These are phyloP conservation scores for Iris macrosiphon DNA, from an alignment of 106 monocot genomes.

Conservation along the genomic window DNA sequence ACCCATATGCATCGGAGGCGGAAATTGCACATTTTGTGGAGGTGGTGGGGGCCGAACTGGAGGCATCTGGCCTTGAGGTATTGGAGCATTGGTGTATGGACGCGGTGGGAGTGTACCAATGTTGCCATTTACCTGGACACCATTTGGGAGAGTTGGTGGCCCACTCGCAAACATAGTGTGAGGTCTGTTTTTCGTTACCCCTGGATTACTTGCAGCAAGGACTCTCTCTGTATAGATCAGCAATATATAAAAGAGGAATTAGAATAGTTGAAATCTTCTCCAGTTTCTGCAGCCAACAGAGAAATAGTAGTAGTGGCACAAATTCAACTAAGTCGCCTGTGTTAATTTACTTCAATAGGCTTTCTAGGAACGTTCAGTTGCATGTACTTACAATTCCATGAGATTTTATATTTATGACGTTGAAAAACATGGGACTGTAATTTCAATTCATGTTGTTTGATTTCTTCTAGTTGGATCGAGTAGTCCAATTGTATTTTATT, in stretches of 20 bases:
- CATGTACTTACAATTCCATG: too few species aligned
- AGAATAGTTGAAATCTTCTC: neutral
- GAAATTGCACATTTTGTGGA: slow-evolving; percentile 36
- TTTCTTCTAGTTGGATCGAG: too few species aligned
- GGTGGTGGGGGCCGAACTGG: slow-evolving; percentile 42
- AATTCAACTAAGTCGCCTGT: too few species aligned
- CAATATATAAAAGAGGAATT: neutral
- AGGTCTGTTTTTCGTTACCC: slow-evolving; percentile 58
- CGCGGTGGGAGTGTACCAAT: slow-evolving; percentile 36
- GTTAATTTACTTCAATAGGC: too few species aligned
- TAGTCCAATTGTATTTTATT: too few species aligned
- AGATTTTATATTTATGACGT: too few species aligned
- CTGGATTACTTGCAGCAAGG: slow-evolving; percentile 82
- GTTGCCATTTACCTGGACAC: slow-evolving; percentile 15
- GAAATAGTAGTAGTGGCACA: too few species aligned
- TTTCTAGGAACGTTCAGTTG: too few species aligned
- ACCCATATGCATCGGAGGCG: slow-evolving; percentile 51
- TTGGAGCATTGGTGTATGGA: slow-evolving; percentile 38
- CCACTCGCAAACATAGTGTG: slow-evolving; percentile 94
- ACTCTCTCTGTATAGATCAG: slow-evolving; percentile 58
- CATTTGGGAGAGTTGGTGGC: slow-evolving; percentile 65
- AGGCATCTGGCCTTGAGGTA: slow-evolving; percentile 35
- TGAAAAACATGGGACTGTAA: too few species aligned
- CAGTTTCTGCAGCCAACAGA: too few species aligned
- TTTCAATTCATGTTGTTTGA: too few species aligned